Conservation (phyloP, 495 filamentous ascomycete species). For the Parachaetomium inaequale region DNA sequence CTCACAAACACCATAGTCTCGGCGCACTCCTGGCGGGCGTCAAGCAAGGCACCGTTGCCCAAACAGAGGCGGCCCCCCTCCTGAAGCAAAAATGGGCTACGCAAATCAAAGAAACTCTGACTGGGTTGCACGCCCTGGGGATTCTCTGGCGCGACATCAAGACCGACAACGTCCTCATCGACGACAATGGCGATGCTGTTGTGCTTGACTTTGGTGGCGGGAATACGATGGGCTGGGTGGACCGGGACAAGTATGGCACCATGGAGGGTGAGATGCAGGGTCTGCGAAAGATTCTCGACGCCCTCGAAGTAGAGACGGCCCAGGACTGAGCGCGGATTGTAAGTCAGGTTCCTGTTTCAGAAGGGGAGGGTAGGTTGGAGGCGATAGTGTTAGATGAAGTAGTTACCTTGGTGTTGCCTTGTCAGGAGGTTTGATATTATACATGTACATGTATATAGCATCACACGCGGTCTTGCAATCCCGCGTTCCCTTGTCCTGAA, state of each 20-base stretch:
- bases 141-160: slow-evolving; percentile 19
- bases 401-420: too few species aligned
- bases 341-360: too few species aligned
- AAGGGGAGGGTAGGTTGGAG: too few species aligned
- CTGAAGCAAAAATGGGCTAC: slow-evolving; percentile 1
- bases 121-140: slow-evolving; percentile 2
- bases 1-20: slow-evolving; percentile 1
- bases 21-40: neutral
- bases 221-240: slow-evolving; percentile 12
- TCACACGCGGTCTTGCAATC: too few species aligned
- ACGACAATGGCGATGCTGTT: neutral
- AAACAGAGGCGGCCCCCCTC: too few species aligned
- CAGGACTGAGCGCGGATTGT: too few species aligned
- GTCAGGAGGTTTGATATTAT: too few species aligned
- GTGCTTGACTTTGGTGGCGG: slow-evolving; percentile 5
- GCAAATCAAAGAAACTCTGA: neutral
- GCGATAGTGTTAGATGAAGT: too few species aligned
- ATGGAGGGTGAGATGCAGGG: slow-evolving; percentile 14
- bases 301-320: neutral
- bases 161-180: slow-evolving; percentile 16
- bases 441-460: too few species aligned
- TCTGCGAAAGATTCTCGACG: neutral
- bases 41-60: neutral
- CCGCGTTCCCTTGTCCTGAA: too few species aligned
- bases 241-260: slow-evolving; percentile 12